These are phyloP conservation scores for Nitzschia sp. DNA, from an alignment of 108 stramenopile genomes.

Conservation along the genomic window DNA sequence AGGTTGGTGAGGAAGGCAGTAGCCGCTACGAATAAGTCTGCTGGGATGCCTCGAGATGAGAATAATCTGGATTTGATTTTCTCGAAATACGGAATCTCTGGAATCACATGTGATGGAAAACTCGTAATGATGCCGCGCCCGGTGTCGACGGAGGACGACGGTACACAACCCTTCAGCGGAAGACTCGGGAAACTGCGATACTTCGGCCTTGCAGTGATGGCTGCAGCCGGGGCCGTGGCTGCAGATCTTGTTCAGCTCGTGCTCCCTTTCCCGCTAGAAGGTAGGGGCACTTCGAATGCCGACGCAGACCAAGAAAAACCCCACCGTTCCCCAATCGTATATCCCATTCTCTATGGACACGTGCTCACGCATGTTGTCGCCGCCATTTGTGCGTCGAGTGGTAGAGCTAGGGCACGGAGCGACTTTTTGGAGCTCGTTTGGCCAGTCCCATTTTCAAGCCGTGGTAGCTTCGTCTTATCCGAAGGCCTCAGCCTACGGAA, in stretches of 20 bases:
- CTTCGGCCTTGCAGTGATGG: conserved; percentile 75
- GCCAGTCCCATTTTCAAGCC: conserved; percentile 48
- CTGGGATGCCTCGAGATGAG: conserved; percentile 20
- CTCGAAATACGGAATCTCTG: conserved; percentile 71
- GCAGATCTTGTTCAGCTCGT: conserved; percentile 78
- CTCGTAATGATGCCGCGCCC: conserved; percentile 66
- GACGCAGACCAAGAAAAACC: conserved; percentile 14
- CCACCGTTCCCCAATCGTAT: conserved; percentile 66
- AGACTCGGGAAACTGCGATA: conserved; percentile 75
- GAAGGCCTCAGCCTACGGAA: conserved; percentile 15
- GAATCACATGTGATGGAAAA: conserved; percentile 42
- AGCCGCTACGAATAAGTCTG: conserved; percentile 15
- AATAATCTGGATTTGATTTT: conserved; percentile 33
- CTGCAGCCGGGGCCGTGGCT: conserved; percentile 74
- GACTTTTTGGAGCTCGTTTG: conserved; percentile 47
- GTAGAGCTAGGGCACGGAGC: conserved; percentile 64
- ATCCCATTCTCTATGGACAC: conserved; percentile 72
- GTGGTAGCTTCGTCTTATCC: conserved; percentile 33
- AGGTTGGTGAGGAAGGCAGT: conserved; percentile 40
- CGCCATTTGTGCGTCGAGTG: conserved; percentile 73
- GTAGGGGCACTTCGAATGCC: conserved; percentile 13
- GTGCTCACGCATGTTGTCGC: conserved; percentile 80
- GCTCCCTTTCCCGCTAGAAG: conserved; percentile 62
- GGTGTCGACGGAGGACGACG: conserved; percentile 51
- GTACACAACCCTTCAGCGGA: conserved; percentile 78